A percentile compares a stretch with the other conserved stretches of the same genome.
Conservation (phyloP, 2,329 filamentous ascomycete species). For the Penicillium expansum region DNA sequence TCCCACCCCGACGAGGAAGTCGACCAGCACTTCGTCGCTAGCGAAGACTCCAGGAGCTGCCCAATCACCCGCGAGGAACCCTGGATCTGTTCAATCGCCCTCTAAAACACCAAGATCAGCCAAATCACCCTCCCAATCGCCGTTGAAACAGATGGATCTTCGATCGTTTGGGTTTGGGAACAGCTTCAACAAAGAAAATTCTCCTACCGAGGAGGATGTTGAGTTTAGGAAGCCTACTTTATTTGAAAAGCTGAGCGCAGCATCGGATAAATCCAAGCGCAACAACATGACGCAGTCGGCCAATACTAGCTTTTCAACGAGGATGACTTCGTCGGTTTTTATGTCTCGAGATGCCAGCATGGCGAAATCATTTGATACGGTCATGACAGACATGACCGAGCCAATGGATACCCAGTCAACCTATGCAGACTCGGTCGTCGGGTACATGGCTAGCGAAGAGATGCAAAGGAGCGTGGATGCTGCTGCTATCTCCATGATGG, state of each 20-base stretch:
- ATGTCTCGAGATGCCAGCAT: slow-evolving; percentile 11
- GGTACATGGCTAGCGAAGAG: slow-evolving; percentile 21
- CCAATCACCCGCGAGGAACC: background rate
- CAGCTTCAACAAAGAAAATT: background rate
- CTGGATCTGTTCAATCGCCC: background rate
- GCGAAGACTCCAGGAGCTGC: background rate
- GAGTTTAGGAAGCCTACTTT: slow-evolving; percentile 7
- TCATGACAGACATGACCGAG: slow-evolving; percentile 31
- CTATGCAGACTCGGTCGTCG: slow-evolving; percentile 28
- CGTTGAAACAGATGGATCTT: slow-evolving; percentile 2
- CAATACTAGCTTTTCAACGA: slow-evolving; percentile 28
- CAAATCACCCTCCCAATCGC: background rate
- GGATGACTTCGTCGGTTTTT: slow-evolving; percentile 17
- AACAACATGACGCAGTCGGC: slow-evolving; percentile 18
- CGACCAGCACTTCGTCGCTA: background rate
- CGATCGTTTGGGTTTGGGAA: background rate
- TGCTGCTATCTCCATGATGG: slow-evolving; percentile 3
- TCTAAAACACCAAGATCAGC: background rate
- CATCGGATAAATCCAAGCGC: slow-evolving; percentile 13
- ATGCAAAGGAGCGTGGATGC: slow-evolving; percentile 13
- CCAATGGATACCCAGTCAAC: slow-evolving; percentile 25
- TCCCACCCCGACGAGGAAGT: background rate
- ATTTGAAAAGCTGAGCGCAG: slow-evolving; percentile 19
- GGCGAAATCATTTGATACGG: slow-evolving; percentile 30
- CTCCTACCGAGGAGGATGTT: background rate